Base-by-base conservation (phyloP, 768 basidiomycete genomes). In the Collybia sp. region DNA sequence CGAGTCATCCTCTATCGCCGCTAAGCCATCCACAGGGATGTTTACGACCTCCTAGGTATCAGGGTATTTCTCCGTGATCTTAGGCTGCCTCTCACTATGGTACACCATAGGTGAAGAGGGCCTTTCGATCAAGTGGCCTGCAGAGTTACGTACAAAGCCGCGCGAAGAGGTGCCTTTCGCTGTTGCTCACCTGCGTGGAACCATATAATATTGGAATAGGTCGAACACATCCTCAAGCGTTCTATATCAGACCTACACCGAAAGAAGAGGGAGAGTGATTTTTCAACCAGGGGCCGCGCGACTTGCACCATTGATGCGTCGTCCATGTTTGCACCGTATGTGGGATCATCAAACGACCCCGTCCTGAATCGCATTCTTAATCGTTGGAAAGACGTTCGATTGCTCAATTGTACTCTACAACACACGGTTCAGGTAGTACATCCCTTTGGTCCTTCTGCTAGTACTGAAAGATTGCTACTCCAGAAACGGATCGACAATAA, bases 41-140 rank as follows among this genome's bases (percentile, higher is more conserved):
- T 90, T 5, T 91, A 93, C 62, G 88, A 92, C 58, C 62, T 74
- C 30, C 70, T 89, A 56, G 90, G 88, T 72, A 60, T 64, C 64
- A 32, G n/a, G 18, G 11, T 15, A n/a, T 15, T 31, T 9, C 40
- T n/a, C 18, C 39, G 19, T 33, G 16, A 13, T 44, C 33, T 10
- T 38, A 25, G 30, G 41, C 13, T 15, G 15, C 12, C 38, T 18
- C 19, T 31, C 30, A 31, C 25, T 12, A 31, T 53, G 36, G 41
- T 30, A 16, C 17, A 15, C 34, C 30, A 5, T 40, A 70, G 64
- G 64, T 31, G 58, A 68, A 47, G 51, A 57, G 42, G 73, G 71
- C 45, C 58, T 76, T 20, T 61, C 63, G 43, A 51, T 70, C 45
- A 56, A 67, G 48, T 79, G 74, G 75, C 67, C 77, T 9, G 57